A percentile compares a stretch with the other conserved stretches of the same genome.
Evolutionary conservation across 2,329 filamentous ascomycete species (phyloP).

Genomic region (Sclerotinia nivalis): DNA sequence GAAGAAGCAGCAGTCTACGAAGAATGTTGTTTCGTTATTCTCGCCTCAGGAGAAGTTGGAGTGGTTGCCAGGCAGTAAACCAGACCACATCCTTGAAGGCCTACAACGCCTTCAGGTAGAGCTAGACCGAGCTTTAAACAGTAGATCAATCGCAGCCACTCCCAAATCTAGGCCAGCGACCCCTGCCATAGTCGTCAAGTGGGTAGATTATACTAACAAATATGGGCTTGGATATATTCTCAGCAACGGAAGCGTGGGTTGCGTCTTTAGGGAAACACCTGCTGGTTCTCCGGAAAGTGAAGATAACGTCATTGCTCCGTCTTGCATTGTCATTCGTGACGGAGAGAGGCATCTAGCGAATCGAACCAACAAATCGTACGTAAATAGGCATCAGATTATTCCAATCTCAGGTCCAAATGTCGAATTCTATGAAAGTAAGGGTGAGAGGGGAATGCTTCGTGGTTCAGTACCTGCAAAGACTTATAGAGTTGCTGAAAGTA

Average conservation of each 20-base stretch:
- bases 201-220: conserved; percentile 88
- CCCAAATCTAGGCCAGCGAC: conserved; percentile 56
- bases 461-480: conserved; percentile 65
- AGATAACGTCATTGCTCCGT: conserved; percentile 61
- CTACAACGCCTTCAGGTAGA: conserved; percentile 59
- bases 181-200: conserved; percentile 70
- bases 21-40: conserved; percentile 48
- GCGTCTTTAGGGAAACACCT: conserved; percentile 57
- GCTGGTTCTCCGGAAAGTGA: conserved; percentile 50
- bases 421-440: conserved; percentile 74
- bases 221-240: conserved; percentile 83
- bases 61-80: conserved; percentile 54
- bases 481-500: conserved; percentile 56
- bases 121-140: conserved; percentile 62
- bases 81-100: conserved; percentile 58
- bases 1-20: conserved; percentile 46
- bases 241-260: conserved; percentile 78
- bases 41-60: conserved; percentile 54
- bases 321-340: conserved; percentile 69
- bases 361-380: conserved; percentile 55
- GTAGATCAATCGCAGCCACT: conserved; percentile 62
- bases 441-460: conserved; percentile 61
- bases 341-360: conserved; percentile 71
- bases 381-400: conserved; percentile 60
- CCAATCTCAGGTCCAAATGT: conserved; percentile 63